Conservation (phyloP, 164 flowering plant species). For the Tetrastigma voinierianum region DNA sequence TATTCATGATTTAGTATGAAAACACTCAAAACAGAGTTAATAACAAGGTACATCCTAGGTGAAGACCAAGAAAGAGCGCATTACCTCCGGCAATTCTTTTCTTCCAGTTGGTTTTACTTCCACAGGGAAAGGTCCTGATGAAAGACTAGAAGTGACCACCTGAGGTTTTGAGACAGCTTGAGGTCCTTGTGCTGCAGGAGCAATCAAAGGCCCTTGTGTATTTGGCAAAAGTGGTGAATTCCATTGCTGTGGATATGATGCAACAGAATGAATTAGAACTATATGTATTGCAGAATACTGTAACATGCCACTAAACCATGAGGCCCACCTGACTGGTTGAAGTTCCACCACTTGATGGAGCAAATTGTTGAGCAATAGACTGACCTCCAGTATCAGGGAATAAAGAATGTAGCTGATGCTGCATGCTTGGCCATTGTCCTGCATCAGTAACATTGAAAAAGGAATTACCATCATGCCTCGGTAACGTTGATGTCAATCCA, state of each 20-base stretch:
- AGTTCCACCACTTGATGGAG: conserved; percentile 31
- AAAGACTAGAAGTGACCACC: conserved; percentile 24
- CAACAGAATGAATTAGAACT: not conserved
- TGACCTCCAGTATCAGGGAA: conserved; percentile 31
- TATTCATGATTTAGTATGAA: not conserved
- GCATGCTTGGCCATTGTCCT: conserved; percentile 49
- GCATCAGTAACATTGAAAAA: conserved; percentile 27
- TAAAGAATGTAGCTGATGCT: conserved; percentile 45
- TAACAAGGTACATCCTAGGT: not conserved
- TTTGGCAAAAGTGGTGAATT: conserved; percentile 32
- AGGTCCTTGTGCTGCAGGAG: conserved; percentile 28
- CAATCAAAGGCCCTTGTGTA: conserved; percentile 35
- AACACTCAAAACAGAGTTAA: not conserved
- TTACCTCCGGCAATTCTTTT: conserved; percentile 75
- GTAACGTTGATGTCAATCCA: conserved; percentile 15
- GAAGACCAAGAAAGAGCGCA: not conserved
- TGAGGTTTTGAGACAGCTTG: conserved; percentile 28
- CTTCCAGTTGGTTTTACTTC: conserved; percentile 56
- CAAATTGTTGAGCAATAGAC: conserved; percentile 32
- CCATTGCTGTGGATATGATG: conserved; percentile 43
- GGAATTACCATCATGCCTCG: conserved; percentile 26
- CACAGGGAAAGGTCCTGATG: conserved; percentile 27
- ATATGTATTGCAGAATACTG: not conserved
- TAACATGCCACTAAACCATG: not conserved
- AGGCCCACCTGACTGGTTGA: conserved; percentile 55